Base-by-base conservation (phyloP, 208 protist genomes). In the Leishmania amazonensis region DNA sequence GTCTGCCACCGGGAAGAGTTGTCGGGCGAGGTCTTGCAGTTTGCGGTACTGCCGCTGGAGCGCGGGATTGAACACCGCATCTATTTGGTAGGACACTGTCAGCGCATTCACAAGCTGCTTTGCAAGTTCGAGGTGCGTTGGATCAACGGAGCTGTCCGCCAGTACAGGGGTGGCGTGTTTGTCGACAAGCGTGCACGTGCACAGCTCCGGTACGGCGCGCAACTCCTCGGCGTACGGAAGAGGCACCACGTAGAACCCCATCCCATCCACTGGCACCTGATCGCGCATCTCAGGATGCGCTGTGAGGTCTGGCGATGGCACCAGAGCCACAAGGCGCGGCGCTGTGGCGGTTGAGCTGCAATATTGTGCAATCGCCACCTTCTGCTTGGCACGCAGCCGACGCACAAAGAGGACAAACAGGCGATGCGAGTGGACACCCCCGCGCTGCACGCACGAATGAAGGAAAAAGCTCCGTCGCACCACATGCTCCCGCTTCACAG, bases 141-240 rank as follows among this genome's bases (percentile, higher is more conserved):
- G 80, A 19, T 79, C 76, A 8, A 79, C 76, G 15, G 83, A 47
- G 58, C 54, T 53, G 40, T 67, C 51, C 60, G 67, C 71, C 58
- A 81, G 38, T 75, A 70, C 73, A n/a, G 81, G 72, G 13, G 85
- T 42, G 8, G 17, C 51, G 5, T 31, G n/a, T 0, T 53, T 70
- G 19, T 42, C 31, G 24, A 65, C 80, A 7, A 71, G 35, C 8
- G 78, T 78, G 54, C 79, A 81, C 21, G 75, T 76, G 57, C 75
- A n/a, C 60, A 88, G 70, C 2, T 83, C 42, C 2, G 89, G 88
- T 31, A 95, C 54, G 1, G 53, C 42, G 53, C 94, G 88, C 21
- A 97, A 73, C 62, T 96, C 96, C 35, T 97, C 94, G 3, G 93
- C 94, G 79, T 93, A 98, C 19, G 96, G 93, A 19, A 98, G 80